These are phyloP conservation scores for Lagenaria siceraria DNA, from an alignment of 306 rosid genomes.

Conservation along the genomic window DNA sequence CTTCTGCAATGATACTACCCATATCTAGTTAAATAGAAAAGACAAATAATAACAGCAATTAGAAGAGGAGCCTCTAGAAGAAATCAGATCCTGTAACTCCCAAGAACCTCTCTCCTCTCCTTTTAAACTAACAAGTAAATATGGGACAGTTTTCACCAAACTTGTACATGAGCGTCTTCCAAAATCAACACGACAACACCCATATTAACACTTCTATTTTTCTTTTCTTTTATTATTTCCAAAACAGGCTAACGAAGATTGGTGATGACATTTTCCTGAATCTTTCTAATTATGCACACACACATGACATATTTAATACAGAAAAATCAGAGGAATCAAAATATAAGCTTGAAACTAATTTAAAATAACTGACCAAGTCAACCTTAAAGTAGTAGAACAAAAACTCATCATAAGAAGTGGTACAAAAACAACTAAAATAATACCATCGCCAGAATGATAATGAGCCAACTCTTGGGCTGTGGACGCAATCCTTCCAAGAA, in stretches of 20 bases:
- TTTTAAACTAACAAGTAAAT: neutral
- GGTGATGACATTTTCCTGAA: neutral
- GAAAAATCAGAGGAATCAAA: neutral
- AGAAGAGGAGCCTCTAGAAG: neutral
- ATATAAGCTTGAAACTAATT: neutral
- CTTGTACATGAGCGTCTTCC: neutral
- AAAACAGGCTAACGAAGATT: neutral
- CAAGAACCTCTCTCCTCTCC: neutral
- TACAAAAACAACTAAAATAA: slow-evolving; percentile 4
- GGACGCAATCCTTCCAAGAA: slow-evolving; percentile 84
- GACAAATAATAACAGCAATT: neutral
- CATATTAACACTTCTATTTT: neutral
- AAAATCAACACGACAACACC: neutral
- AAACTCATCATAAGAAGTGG: neutral
- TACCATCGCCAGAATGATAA: slow-evolving; percentile 97
- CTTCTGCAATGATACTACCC: neutral
- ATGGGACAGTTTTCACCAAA: neutral
- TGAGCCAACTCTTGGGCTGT: slow-evolving; percentile 85
- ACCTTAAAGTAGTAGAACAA: slow-evolving; percentile 3
- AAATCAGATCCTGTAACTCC: neutral
- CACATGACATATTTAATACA: neutral
- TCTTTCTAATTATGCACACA: neutral
- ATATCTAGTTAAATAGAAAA: neutral
- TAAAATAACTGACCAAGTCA: neutral
- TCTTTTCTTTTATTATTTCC: neutral